phyloP scores from a whole-genome alignment of 306 rosid genomes.

The Adenanthera pavonina region DNA sequence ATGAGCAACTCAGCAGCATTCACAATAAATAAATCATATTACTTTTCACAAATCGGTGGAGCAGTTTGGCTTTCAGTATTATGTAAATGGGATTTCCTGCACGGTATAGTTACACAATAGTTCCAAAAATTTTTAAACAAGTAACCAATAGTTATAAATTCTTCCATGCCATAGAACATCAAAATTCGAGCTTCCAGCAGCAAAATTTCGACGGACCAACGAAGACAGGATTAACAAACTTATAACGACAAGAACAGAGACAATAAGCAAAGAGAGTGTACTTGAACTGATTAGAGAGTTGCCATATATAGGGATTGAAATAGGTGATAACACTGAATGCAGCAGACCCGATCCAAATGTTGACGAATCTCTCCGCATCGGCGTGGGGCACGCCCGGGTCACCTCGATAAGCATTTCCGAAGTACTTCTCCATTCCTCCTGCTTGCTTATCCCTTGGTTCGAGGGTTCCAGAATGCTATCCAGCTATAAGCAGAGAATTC shows the following conservation, averaged over 20 bases:
- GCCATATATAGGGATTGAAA: constrained; percentile 81
- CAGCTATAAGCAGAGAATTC: neutral
- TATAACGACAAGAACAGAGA: neutral
- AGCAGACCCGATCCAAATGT: constrained; percentile 79
- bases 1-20: neutral
- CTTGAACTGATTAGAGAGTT: constrained; percentile 72
- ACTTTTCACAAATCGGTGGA: neutral
- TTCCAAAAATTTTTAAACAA: neutral
- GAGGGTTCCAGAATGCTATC: neutral
- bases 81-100: neutral
- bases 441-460: neutral
- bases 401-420: constrained; percentile 88
- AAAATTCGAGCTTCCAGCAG: neutral
- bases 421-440: constrained; percentile 80
- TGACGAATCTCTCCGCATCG: constrained; percentile 61
- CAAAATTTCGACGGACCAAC: neutral
- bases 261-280: constrained; percentile 26
- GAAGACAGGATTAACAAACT: neutral
- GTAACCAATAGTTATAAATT: neutral
- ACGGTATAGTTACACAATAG: neutral
- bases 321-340: constrained; percentile 57
- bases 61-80: neutral
- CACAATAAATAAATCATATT: neutral
- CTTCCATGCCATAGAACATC: neutral
- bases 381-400: constrained; percentile 89